Evolutionary conservation across 495 filamentous ascomycete species (phyloP), one percentile per base, ranked within the genome.

Genomic region (Lindgomyces ingoldianus): DNA sequence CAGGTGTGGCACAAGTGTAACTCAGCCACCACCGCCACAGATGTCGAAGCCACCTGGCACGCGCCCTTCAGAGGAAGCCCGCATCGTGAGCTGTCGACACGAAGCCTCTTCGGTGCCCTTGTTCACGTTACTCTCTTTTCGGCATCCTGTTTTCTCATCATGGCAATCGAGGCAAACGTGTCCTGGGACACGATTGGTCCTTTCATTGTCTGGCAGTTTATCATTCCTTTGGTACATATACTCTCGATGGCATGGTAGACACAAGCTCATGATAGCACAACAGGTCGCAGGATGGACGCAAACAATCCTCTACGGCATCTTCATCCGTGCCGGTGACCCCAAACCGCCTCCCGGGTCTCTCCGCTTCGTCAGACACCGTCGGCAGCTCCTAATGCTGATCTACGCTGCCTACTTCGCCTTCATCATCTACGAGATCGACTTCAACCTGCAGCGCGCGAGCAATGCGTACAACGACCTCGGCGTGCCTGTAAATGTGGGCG

Each of bases 351-450:
- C 89, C 0, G 88, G 89, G 59, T 84, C 85, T 1, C 82, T 87
- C 0, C 83, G 84, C 68, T 91, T 82, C 70, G 77, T 79, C 62
- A 82, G 83, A 18, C 89, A 96, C 75, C 86, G 91, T 42, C 89
- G 87, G 25, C 84, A 85, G 69, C 92, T 96, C 74, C 87, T 93
- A 74, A 88, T 92, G 73, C 74, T 84, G 53, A 89, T 98, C 66
- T 88, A 97, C 18, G 75, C 86, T 41, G 72, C 83, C 46, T 98
- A 98, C 77, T 88, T 98, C 19, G 77, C 90, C 62, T 98, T 96
- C 79, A 97, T 90, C 33, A 86, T 98, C 69, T 96, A 92, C 78
- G 93, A 98, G 77, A 87, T 89, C 57, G 91, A 96, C 80, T 87
- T 89, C 75, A 83, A 89, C 47, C 77, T 98, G 1, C 88, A 84